Evolutionary conservation across 768 basidiomycete species (phyloP), one percentile per base, ranked within the genome.

Genomic region (Hemileccinum impolitum): DNA sequence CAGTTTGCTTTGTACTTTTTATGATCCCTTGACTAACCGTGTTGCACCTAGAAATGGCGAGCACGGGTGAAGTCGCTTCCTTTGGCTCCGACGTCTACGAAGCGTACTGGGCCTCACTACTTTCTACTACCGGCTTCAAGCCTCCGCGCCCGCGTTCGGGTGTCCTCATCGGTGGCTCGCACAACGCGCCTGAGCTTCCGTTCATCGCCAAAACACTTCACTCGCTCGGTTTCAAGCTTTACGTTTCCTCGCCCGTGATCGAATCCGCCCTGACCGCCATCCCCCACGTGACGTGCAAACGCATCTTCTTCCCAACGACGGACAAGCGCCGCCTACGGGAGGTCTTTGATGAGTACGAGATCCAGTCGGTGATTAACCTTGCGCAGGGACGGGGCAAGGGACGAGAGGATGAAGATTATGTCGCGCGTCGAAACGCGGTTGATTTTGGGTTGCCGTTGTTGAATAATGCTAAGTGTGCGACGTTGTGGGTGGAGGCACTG

Each of bases 81-180:
- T 99, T 98, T 66, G 96, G 94, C 30, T 80, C 82, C 60, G 90
- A 95, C 63, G 77, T 98, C 39, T 84, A 94, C 55, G 96, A 99
- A 70, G 96, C 95, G 13, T 94, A 94, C 70, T 94, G 93, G 93
- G 84, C 90, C 3, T 86, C 95, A 3, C 75, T 96, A n/a, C 83
- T 93, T 42, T 93, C 90, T 54, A 94, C 90, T 8, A 99, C 93
- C 25, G 94, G 94, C 14, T 96, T 98, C 80, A 95, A 90, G 70
- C 75, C 92, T 44, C 96, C 96, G 18, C 79, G 76, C 46, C 79
- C 83, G 18, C 81, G 82, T 41, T 91, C 88, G 0, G 96, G 96
- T 55, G 85, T 96, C 21, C 80, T 99, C 51, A 76, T 98, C 47
- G 96, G 96, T 37, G 96, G 96, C 37, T 94, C 97, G 61, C 76